phyloP scores from a whole-genome alignment of 2,329 filamentous ascomycete genomes.

The Cercospora berteroae region DNA sequence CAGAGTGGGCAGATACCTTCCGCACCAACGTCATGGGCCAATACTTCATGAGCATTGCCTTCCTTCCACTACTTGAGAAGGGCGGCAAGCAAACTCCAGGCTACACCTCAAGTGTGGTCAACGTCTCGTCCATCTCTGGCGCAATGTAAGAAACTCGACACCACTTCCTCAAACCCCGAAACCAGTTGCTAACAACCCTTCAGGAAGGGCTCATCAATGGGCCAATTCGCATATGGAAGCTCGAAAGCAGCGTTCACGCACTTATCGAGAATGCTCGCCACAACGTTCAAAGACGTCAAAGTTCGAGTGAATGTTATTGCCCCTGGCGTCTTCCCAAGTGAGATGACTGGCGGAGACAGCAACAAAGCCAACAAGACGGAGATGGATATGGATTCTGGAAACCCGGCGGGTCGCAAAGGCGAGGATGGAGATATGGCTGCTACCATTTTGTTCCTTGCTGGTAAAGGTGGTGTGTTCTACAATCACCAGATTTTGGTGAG shows the following conservation, averaged over 20 bases:
- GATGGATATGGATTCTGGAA: conserved; percentile 43
- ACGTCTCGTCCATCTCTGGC: conserved; percentile 54
- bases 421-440: conserved; percentile 53
- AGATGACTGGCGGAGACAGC: conserved; percentile 52
- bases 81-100: conserved; percentile 47
- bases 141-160: conserved; percentile 36
- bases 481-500: conserved; percentile 51
- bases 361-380: conserved; percentile 49
- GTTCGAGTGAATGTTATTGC: conserved; percentile 48
- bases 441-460: conserved; percentile 52
- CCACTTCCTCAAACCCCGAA: background rate
- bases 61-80: conserved; percentile 55
- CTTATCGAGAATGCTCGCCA: conserved; percentile 48
- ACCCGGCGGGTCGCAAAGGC: conserved; percentile 47
- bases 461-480: conserved; percentile 52
- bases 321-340: conserved; percentile 44
- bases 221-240: conserved; percentile 46
- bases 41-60: conserved; percentile 56
- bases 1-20: conserved; percentile 52
- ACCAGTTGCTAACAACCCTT: background rate
- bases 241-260: conserved; percentile 52
- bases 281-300: conserved; percentile 44
- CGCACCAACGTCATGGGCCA: conserved; percentile 52
- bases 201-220: conserved; percentile 48
- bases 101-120: conserved; percentile 53